Evolutionary conservation across 495 filamentous ascomycete genomes (phyloP), one percentile per base, ranked within the genome.

Genomic region (Oidiodendron maius): DNA sequence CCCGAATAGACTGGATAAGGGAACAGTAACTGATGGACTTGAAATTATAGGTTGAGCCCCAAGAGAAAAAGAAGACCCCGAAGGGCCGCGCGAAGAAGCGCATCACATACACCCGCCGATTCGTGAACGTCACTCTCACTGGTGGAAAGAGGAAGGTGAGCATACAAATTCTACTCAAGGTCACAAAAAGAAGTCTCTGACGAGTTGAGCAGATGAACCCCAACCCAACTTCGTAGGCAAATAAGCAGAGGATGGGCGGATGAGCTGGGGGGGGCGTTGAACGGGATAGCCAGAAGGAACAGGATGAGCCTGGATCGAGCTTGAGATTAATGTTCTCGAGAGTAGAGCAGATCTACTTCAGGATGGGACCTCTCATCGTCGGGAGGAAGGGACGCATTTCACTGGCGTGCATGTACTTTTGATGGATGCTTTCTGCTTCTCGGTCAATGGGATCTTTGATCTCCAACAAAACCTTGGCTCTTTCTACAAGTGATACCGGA

Each of bases 71-170:
- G 70, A 91, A 91, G 81, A 78, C 77, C 58, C 93, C 93, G 68
- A 97, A 99, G 82, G 93, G 93, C 67, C 89, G 93, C 61, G 93
- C 93, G 58, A 91, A 91, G 84, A 99, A 98, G 89, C 83, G 93
- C 63, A 83, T 96, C 61, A 79, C 76, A 57, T 98, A 99, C 80
- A 97, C 90, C 60, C 86, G 93, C 68, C 90, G 93, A 59, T 99
- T 99, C 81, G 94, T 99, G 58, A 99, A 97, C 78, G 91, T 99
- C 66, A 95, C 89, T 61, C 78, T 96, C 81, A 96, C 93, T 50
- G 93, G 93, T 71, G 93, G 93, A 71, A 99, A 99, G 91, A 80
- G 93, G 72, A 97, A 97, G 91, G 89, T 94, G 39, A 43, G 48
- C 48, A 55, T 12, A 38, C 18, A 17, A 12, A 34, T 21, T 15